These are phyloP conservation scores for Styphnolobium japonicum DNA, from an alignment of 306 rosid genomes.

Conservation along the genomic window DNA sequence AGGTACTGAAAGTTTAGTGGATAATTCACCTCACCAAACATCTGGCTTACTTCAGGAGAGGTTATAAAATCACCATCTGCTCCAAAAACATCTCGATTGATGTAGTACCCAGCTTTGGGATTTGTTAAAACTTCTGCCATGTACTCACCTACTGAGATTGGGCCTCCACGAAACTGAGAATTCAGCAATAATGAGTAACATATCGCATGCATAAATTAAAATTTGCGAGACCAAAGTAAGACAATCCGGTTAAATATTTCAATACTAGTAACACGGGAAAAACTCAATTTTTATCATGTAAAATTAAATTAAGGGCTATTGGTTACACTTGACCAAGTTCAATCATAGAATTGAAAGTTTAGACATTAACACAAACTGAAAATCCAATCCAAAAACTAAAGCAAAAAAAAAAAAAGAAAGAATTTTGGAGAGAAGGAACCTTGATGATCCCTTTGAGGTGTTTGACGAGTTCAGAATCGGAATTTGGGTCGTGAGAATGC, in stretches of 20 bases:
- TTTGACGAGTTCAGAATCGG: conserved; percentile 47
- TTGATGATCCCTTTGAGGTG: conserved; percentile 55
- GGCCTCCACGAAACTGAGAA: conserved; percentile 97
- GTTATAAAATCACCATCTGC: conserved; percentile 90
- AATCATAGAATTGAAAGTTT: neutral
- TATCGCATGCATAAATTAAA: neutral
- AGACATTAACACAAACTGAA: neutral
- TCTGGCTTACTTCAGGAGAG: conserved; percentile 98
- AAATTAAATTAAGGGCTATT: neutral
- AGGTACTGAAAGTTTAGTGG: neutral
- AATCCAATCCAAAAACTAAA: neutral
- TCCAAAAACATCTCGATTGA: conserved; percentile 93
- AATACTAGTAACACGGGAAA: neutral
- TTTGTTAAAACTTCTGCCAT: conserved; percentile 97
- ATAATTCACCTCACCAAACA: conserved; percentile 81
- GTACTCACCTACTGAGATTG: conserved; percentile 90
- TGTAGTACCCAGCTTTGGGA: conserved; percentile 90
- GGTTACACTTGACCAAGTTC: neutral
- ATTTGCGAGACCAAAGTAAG: neutral
- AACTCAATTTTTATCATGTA: neutral
- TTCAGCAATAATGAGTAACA: neutral
- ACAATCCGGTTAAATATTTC: neutral
- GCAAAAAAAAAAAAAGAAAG: neutral
- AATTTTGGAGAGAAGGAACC: conserved; percentile 25
- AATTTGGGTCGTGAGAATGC: conserved; percentile 40